phyloP scores from a whole-genome alignment of 208 protist species.

The Plasmodiophora brassicae region DNA sequence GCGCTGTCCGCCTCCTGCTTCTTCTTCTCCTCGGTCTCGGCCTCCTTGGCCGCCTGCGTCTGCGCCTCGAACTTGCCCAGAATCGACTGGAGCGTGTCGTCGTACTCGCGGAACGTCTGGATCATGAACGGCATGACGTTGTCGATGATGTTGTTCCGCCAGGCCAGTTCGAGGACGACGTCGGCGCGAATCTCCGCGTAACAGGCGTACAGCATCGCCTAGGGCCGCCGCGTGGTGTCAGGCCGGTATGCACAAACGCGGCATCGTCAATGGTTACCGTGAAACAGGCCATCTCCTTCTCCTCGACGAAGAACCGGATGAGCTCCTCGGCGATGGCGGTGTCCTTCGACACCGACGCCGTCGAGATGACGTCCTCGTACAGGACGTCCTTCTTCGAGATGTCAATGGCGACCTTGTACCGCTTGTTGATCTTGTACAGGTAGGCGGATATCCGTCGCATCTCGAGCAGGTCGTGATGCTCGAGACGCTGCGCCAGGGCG shows the following conservation, averaged over 20 bases:
- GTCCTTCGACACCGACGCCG: conserved; percentile 87
- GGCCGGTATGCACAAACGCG: conserved; percentile 24
- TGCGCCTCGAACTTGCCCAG: conserved; percentile 37
- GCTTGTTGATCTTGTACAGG: conserved; percentile 79
- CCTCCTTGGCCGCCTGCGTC: conserved; percentile 74
- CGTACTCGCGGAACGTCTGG: conserved; percentile 87
- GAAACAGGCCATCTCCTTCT: conserved; percentile 62
- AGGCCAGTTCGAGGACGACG: conserved; percentile 95
- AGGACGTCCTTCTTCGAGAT: conserved; percentile 94
- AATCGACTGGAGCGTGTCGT: conserved; percentile 71
- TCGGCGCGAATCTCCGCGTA: conserved; percentile 81
- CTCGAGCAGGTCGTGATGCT: conserved; percentile 96
- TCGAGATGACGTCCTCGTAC: conserved; percentile 95
- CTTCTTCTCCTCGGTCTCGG: conserved; percentile 25
- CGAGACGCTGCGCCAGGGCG: conserved; percentile 84
- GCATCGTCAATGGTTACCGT: neutral
- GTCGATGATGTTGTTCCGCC: conserved; percentile 91
- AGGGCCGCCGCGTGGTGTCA: conserved; percentile 80
- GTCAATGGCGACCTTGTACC: conserved; percentile 74
- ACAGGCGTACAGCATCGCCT: conserved; percentile 90
- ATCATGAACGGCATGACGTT: conserved; percentile 98
- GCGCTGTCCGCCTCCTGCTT: neutral
- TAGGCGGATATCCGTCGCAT: conserved; percentile 96
- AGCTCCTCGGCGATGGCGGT: conserved; percentile 81
- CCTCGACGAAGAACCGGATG: conserved; percentile 93